Percentiles rank a stretch among this genome's conserved stretches.
Evolutionary conservation across 139 green algal species (phyloP).

Genomic region (Pedinophyceae sp.): DNA sequence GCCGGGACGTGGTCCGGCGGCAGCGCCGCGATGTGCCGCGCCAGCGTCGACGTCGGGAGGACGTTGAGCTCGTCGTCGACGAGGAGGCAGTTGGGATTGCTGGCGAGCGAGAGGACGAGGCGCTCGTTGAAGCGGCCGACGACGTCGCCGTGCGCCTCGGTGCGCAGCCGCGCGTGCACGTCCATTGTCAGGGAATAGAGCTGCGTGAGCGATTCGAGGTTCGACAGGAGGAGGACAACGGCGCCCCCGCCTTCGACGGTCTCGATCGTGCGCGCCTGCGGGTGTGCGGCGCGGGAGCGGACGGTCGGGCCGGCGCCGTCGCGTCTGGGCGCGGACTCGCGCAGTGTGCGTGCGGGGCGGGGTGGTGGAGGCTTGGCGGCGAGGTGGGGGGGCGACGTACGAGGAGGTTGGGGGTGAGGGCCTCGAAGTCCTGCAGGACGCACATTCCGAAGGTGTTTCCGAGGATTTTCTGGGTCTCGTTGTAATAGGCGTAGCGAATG

Average conservation of each 20-base stretch:
- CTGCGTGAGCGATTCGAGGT: conserved; percentile 67
- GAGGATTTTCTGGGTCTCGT: conserved; percentile 91
- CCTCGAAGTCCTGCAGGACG: conserved; percentile 99
- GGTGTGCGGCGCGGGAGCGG: no score
- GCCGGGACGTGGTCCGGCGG: conserved; percentile 28
- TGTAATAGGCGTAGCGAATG: conserved; percentile 98
- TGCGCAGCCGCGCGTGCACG: conserved; percentile 77
- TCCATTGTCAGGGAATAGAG: conserved; percentile 97
- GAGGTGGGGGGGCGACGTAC: no score
- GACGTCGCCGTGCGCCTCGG: conserved; percentile 73
- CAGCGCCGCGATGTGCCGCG: conserved; percentile 48
- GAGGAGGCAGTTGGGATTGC: conserved; percentile 63
- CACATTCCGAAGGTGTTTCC: conserved; percentile 97
- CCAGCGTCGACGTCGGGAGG: conserved; percentile 69
- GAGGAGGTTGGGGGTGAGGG: conserved; percentile 93
- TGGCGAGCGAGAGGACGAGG: conserved; percentile 81
- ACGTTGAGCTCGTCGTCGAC: conserved; percentile 99
- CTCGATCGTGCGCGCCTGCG: conserved; percentile 66
- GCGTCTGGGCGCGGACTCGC: no score
- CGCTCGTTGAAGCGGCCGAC: conserved; percentile 93
- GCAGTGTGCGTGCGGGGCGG: no score
- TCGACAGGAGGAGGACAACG: conserved; percentile 80
- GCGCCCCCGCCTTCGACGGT: conserved; percentile 93
- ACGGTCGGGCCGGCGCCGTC: no score
- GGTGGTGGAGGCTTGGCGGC: neutral